A percentile compares a stretch with the other conserved stretches of the same genome.
Conservation (phyloP, 768 basidiomycete genomes). For the Collybia mongolica region DNA sequence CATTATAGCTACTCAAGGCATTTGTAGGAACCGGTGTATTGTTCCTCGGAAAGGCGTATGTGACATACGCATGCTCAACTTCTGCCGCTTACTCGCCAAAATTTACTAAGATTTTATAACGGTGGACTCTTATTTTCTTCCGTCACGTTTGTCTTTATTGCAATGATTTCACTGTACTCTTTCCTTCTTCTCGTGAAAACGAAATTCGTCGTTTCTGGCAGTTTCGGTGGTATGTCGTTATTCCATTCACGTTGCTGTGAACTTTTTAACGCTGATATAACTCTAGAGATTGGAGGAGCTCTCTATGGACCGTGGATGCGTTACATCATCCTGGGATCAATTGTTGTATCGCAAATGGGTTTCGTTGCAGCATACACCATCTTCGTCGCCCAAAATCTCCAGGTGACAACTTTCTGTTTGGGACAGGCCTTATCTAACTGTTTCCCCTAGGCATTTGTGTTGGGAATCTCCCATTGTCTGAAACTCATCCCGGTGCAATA, state of each 20-base stretch:
- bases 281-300: conserved; percentile 84
- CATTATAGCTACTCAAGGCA: conserved; percentile 75
- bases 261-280: not conserved
- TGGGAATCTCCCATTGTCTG: conserved; percentile 76
- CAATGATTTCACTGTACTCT: conserved; percentile 85
- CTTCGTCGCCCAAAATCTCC: conserved; percentile 91
- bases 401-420: conserved; percentile 28
- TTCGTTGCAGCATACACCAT: conserved; percentile 92
- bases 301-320: conserved; percentile 96
- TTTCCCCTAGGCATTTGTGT: conserved; percentile 68
- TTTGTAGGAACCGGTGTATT: conserved; percentile 96
- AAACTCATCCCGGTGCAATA: conserved; percentile 66
- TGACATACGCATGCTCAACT: conserved; percentile 2
- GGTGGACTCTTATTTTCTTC: conserved; percentile 91
- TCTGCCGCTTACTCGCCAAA: conserved; percentile 4
- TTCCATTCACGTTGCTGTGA: not conserved
- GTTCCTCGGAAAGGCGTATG: conserved; percentile 93
- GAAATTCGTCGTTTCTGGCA: conserved; percentile 86
- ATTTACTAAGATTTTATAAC: conserved; percentile 75
- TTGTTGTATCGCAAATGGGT: conserved; percentile 86
- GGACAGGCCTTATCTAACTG: not conserved
- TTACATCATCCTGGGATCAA: conserved; percentile 81
- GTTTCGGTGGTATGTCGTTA: conserved; percentile 77
- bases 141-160: conserved; percentile 75
- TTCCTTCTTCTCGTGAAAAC: conserved; percentile 90